These are phyloP conservation scores for Cornus florida DNA, from an alignment of 148 eudicot species.

Conservation along the genomic window DNA sequence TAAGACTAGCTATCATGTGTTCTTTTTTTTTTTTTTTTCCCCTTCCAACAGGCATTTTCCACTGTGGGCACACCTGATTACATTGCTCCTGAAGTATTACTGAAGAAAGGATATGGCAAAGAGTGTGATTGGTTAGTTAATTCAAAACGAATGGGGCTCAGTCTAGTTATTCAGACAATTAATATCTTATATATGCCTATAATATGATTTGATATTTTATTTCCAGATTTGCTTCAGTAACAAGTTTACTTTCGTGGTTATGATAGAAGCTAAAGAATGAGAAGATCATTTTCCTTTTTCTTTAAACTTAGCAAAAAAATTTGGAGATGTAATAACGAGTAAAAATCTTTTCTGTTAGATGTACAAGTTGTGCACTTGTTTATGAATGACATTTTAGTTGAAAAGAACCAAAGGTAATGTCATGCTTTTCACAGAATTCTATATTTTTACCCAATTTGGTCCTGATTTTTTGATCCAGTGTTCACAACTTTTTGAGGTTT, in stretches of 20 bases:
- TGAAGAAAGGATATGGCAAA: conserved; percentile 59
- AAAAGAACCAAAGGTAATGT: background rate
- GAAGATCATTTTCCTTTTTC: background rate
- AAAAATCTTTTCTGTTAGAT: background rate
- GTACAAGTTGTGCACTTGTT: background rate
- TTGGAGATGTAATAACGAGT: background rate
- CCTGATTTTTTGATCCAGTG: background rate
- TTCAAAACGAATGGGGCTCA: background rate
- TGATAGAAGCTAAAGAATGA: background rate
- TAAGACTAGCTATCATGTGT: background rate
- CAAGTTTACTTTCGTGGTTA: background rate
- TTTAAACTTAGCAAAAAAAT: background rate
- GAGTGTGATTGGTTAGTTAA: conserved; percentile 75
- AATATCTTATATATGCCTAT: background rate
- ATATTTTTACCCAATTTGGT: background rate
- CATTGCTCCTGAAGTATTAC: conserved; percentile 70
- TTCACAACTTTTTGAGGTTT: background rate
- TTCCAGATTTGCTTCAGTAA: background rate
- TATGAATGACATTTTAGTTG: background rate
- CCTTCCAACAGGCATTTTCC: conserved; percentile 58
- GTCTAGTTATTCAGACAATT: background rate
- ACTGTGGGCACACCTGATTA: conserved; percentile 82
- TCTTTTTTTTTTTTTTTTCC: background rate
- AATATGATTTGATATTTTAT: background rate
- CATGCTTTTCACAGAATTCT: background rate